Evolutionary conservation across 2,329 filamentous ascomycete species (phyloP).

Genomic region (Nannizzia gypsea): DNA sequence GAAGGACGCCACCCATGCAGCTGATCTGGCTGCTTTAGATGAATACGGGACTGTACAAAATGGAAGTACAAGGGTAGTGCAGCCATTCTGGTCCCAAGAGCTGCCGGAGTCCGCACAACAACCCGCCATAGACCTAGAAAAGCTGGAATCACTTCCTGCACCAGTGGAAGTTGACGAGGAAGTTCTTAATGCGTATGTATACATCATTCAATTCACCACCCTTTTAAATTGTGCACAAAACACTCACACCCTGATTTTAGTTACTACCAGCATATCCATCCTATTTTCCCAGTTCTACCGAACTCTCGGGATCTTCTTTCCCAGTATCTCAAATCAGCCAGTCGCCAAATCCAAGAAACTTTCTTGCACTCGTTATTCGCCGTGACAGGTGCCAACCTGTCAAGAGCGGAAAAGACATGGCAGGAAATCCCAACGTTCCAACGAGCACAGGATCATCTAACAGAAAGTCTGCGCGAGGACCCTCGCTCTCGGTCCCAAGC

Average conservation of each 20-base stretch:
- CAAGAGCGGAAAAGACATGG: conserved; percentile 25
- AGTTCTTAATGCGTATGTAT: conserved; percentile 29
- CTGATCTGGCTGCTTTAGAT: conserved; percentile 11
- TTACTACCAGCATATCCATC: conserved; percentile 33
- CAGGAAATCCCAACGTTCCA: conserved; percentile 26
- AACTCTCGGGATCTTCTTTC: conserved; percentile 29
- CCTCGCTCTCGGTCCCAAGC: conserved; percentile 23
- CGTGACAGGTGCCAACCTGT: conserved; percentile 27
- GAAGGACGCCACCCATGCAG: conserved; percentile 17
- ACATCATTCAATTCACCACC: neutral
- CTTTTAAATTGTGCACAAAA: neutral
- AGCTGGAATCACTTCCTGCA: conserved; percentile 25
- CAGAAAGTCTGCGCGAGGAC: conserved; percentile 29
- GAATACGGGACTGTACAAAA: conserved; percentile 27
- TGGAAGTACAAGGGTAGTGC: conserved; percentile 25
- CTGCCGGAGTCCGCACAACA: conserved; percentile 9
- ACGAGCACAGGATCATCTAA: conserved; percentile 30
- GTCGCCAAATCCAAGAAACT: conserved; percentile 30
- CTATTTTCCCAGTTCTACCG: conserved; percentile 31
- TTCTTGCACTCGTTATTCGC: conserved; percentile 32
- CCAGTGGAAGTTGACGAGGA: conserved; percentile 29
- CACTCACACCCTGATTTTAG: conserved; percentile 19
- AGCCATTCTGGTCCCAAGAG: conserved; percentile 29
- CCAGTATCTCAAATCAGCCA: conserved; percentile 29
- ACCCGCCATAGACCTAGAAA: conserved; percentile 23